Conservation (phyloP, 805 yeast species). For the Tetrapisispora iriomotensis region DNA sequence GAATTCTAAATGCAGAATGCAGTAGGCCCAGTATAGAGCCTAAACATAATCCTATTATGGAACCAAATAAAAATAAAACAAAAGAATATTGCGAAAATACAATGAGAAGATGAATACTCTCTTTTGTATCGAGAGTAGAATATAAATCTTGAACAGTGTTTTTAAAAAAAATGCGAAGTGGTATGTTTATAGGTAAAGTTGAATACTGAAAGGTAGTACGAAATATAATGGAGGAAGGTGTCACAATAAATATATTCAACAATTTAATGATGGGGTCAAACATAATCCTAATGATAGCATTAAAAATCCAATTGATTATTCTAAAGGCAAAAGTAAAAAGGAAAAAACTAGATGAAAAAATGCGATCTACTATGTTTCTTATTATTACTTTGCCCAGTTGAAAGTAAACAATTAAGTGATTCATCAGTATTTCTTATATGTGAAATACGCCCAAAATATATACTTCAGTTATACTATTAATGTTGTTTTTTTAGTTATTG, state of each 20-base stretch:
- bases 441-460: no score
- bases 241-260: constrained; percentile 13
- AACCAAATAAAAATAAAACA: constrained; percentile 17
- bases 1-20: constrained; percentile 16
- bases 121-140: constrained; percentile 8
- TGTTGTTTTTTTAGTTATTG: no score
- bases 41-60: constrained; percentile 12
- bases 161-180: constrained; percentile 16
- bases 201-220: constrained; percentile 10
- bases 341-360: background rate
- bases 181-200: constrained; percentile 22
- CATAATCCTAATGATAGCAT: background rate
- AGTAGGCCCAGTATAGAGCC: constrained; percentile 17
- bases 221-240: constrained; percentile 25
- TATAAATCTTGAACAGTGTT: constrained; percentile 15
- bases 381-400: no score
- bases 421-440: no score
- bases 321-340: background rate
- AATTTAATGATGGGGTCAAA: background rate
- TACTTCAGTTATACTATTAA: no score
- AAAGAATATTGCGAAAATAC: constrained; percentile 18
- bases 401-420: no score
- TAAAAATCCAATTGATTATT: background rate
- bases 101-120: constrained; percentile 8
- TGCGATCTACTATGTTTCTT: no score